phyloP scores from a whole-genome alignment of 179 eudicot genomes.

The Spinacia oleracea region DNA sequence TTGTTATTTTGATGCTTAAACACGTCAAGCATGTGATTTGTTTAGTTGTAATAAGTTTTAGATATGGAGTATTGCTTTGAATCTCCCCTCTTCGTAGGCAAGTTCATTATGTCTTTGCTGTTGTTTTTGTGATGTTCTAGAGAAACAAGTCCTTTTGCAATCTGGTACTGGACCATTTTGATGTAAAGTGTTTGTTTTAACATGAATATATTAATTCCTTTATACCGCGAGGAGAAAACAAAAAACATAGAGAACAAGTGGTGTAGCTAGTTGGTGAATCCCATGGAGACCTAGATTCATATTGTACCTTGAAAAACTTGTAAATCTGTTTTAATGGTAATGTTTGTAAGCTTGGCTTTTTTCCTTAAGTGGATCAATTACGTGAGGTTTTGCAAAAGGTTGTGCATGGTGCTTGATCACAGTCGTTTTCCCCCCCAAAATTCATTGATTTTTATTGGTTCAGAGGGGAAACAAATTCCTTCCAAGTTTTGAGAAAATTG shows the following conservation, averaged over 20 bases:
- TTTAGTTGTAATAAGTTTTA: constrained; percentile 7
- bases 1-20: not conserved
- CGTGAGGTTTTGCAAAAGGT: not conserved
- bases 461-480: not conserved
- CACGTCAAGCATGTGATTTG: not conserved
- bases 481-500: not conserved
- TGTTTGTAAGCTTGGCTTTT: not conserved
- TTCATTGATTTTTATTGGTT: not conserved
- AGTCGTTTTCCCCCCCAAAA: not conserved
- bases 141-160: not conserved
- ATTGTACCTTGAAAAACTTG: not conserved
- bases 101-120: not conserved
- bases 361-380: not conserved
- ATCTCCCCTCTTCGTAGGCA: not conserved
- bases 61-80: not conserved
- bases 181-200: not conserved
- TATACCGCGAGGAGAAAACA: not conserved
- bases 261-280: not conserved
- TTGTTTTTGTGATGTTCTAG: not conserved
- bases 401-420: not conserved
- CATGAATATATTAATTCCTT: not conserved
- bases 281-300: not conserved
- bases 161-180: too few relatives aligned
- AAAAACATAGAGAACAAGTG: not conserved
- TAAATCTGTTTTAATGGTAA: not conserved